Evolutionary conservation across 2,329 filamentous ascomycete species (phyloP), one percentile per base, ranked within the genome.

Genomic region (Trichophaea hybrida): DNA sequence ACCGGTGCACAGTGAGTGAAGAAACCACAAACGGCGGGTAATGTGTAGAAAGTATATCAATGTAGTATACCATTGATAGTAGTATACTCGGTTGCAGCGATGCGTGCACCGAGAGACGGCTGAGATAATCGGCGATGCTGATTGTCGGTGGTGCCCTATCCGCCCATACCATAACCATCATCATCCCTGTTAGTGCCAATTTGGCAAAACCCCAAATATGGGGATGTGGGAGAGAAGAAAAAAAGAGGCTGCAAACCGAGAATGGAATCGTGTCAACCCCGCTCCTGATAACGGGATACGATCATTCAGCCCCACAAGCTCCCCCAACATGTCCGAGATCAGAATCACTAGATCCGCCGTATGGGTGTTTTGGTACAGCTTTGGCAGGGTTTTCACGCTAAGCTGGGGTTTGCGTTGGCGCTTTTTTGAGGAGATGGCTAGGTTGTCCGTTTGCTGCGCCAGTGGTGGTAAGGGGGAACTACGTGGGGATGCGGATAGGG

Each of bases 51-150:
- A 98, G 79, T 35, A 89, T 84, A 74, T 98, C 93, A 69, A 98
- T 97, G 70, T 97, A 98, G 71, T 94, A 98, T 59, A 98, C 93
- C 88, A 98, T 97, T 67, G 90, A 93, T 38, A 98, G 80, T n/a
- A 98, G 78, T 55, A 98, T 85, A 0, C 93, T 91, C 10, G 93
- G 90, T 5, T 88, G 89, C 2, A 98, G 78, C 0, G 91, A 96
- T 32, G 93, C 93, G 71, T 98, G 93, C 61, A 89, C 88, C 31
- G 94, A 93, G 60, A 98, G 78, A 64, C 93, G 84, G 69, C 93
- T 86, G 38, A 98, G 79, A 71, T 98, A 98, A 71, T 98, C 93
- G 63, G 85, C 78, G 35, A 98, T 91, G 32, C 89, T 95, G 61
- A 98, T 98, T 56, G 87, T 90, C 6, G 93, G 93, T 1, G 93